phyloP scores from a whole-genome alignment of 305 asterid species.

The Solanum hybrid region DNA sequence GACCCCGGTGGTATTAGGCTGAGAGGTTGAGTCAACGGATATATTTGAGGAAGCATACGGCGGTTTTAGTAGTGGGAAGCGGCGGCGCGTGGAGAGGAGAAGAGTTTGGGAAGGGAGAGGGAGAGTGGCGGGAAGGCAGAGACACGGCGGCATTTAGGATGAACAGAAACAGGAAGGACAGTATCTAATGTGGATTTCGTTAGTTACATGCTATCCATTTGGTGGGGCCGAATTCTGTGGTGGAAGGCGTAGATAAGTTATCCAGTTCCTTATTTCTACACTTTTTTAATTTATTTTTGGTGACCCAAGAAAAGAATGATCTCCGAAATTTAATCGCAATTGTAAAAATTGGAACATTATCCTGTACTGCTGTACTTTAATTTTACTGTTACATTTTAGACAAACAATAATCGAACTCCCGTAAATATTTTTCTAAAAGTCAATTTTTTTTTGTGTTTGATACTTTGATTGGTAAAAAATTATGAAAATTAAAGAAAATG shows the following conservation, averaged over 20 bases:
- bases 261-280: neutral
- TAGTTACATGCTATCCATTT: neutral
- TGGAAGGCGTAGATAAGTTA: neutral
- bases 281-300: neutral
- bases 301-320: neutral
- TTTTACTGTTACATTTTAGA: neutral
- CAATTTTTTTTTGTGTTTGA: neutral
- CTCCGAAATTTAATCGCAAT: neutral
- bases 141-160: constrained; percentile 16
- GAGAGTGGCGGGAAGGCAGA: neutral
- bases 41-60: constrained; percentile 36
- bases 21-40: constrained; percentile 24
- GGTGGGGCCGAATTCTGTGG: neutral
- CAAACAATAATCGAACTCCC: neutral
- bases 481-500: neutral
- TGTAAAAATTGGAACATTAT: neutral
- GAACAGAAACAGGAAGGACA: neutral
- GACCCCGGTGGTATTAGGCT: constrained; percentile 41
- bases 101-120: neutral
- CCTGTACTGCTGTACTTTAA: neutral
- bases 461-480: neutral
- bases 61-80: constrained; percentile 20
- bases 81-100: constrained; percentile 7
- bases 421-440: neutral
- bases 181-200: neutral